These are phyloP conservation scores for Pichia insulana DNA, from an alignment of 805 yeast species.

Conservation along the genomic window DNA sequence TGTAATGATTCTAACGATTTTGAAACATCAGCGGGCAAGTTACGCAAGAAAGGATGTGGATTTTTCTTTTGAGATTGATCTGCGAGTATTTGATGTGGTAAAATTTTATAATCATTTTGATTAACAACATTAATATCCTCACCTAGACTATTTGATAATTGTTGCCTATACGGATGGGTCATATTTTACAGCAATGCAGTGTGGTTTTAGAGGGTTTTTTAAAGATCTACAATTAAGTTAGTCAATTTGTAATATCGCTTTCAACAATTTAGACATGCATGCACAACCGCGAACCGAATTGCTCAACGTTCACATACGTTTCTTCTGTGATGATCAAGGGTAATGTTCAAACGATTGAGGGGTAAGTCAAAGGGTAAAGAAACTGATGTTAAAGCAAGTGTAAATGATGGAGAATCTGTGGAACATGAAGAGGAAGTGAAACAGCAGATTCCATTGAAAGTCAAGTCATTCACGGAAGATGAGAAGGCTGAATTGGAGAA, in stretches of 20 bases:
- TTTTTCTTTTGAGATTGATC: background rate
- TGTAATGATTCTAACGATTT: conserved; percentile 9
- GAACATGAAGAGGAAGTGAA: no score
- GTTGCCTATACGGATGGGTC: conserved; percentile 11
- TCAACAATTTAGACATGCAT: no score
- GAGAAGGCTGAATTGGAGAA: conserved; percentile 19
- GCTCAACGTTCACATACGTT: no score
- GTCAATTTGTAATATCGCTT: no score
- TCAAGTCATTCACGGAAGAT: conserved; percentile 9
- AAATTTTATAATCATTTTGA: background rate
- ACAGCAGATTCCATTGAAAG: no score
- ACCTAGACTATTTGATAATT: background rate
- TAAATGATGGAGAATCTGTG: no score
- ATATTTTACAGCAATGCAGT: background rate
- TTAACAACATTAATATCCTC: background rate
- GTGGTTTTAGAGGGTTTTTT: no score
- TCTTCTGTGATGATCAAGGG: background rate
- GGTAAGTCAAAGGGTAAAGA: no score
- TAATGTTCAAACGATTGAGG: background rate
- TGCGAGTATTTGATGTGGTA: conserved; percentile 7
- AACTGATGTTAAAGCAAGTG: no score
- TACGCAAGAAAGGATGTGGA: conserved; percentile 11
- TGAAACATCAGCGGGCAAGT: conserved; percentile 8
- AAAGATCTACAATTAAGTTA: no score
- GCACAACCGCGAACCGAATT: no score